Base-by-base conservation (phyloP, 23 red algal genomes). In the Chondrus crispus region DNA sequence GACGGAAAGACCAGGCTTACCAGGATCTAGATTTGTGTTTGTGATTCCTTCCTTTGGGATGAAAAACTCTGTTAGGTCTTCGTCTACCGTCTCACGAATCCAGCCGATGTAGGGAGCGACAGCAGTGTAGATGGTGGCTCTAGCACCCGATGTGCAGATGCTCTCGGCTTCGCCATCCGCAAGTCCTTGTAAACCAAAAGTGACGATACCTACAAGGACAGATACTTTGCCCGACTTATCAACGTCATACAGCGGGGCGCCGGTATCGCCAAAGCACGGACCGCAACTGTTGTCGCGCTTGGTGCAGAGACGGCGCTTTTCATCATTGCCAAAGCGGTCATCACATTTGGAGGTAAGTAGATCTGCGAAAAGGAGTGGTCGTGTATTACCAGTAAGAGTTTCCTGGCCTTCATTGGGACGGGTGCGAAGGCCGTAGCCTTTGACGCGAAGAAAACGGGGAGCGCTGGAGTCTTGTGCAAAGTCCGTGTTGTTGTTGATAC, bases 211-310 rank as follows among this genome's bases (percentile, higher is more conserved):
- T 20, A 90, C 87, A 4, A 79, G 70, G 50, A 90, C 87, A 51
- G 48, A 51, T 12, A 90, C 87, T 29, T 50, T 90, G 9, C 72
- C 87, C 24, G 87, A 80, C 24, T 57, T 46, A 70, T 90, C 87
- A 12, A 90, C 52, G 43, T 90, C 87, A 37, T 90, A 90, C 28
- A 90, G 72, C 8, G 87, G 87, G 74, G 62, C 72, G 29, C 87
- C 87, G n/a, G 74, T 81, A 51, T 90, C 87, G 24, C 86, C 87
- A 75, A 58, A 90, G 54, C 87, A 90, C 11, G 87, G 87, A 62
- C 72, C 74, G 50, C 87, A 81, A 24, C 47, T 78, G 4, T 46
- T 52, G 80, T 64, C 62, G 11, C 71, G 60, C 26, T 46, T 41
- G 20, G 87, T 90, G 72, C 87, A 90, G 41, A 90, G 49, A 19